phyloP scores from a whole-genome alignment of 768 basidiomycete species.

The Epithele typhae region DNA sequence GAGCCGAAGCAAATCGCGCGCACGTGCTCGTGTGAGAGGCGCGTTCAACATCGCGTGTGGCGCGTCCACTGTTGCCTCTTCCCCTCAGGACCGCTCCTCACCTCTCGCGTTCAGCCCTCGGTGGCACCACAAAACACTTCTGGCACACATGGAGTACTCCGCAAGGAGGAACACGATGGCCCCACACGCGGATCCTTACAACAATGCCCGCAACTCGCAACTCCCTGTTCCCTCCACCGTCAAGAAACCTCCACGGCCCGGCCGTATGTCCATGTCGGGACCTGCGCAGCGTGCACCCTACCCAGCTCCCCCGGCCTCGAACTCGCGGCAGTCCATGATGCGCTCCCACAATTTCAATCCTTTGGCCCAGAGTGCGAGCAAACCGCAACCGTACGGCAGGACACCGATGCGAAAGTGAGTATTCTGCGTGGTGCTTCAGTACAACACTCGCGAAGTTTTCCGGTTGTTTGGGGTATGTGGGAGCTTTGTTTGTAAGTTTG shows the following conservation, averaged over 20 bases:
- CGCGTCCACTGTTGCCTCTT: slow-evolving; percentile 4
- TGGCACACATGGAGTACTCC: slow-evolving; percentile 32
- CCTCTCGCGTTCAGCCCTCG: neutral
- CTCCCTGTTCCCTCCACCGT: slow-evolving; percentile 70
- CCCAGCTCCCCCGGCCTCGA: slow-evolving; percentile 38
- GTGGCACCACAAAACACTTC: no score
- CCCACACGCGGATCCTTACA: slow-evolving; percentile 44
- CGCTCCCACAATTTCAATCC: slow-evolving; percentile 68
- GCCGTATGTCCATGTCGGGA: slow-evolving; percentile 70
- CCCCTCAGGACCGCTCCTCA: slow-evolving; percentile 3
- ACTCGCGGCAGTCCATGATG: slow-evolving; percentile 65
- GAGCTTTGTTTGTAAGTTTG: no score
- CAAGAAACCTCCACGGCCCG: slow-evolving; percentile 56
- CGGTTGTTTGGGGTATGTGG: no score
- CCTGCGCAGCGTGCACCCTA: slow-evolving; percentile 62
- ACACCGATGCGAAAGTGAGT: slow-evolving; percentile 74
- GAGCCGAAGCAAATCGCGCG: slow-evolving; percentile 2
- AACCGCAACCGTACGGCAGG: slow-evolving; percentile 52
- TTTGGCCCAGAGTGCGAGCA: slow-evolving; percentile 63
- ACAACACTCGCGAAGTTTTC: no score
- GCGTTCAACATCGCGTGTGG: slow-evolving; percentile 16
- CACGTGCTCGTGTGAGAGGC: slow-evolving; percentile 15
- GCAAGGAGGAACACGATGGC: slow-evolving; percentile 59
- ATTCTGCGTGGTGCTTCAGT: no score
- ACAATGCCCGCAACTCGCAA: slow-evolving; percentile 52